phyloP scores from a whole-genome alignment of 2,329 filamentous ascomycete genomes.

The Catunica adiposa region DNA sequence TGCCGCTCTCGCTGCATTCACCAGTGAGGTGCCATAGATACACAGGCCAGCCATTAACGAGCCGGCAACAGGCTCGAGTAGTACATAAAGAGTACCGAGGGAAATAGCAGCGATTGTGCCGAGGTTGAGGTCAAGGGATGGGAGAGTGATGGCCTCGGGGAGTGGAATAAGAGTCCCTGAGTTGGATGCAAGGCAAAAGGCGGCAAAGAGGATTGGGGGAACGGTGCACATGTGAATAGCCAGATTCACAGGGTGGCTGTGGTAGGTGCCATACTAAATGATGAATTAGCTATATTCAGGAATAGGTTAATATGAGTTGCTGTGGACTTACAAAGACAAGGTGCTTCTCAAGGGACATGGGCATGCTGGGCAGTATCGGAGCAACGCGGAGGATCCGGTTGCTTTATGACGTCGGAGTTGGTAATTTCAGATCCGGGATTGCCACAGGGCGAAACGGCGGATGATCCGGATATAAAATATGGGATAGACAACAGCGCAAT shows the following conservation, averaged over 20 bases:
- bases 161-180: constrained; percentile 45
- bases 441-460: no score
- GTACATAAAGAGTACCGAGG: constrained; percentile 68
- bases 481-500: no score
- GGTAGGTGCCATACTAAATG: constrained; percentile 64
- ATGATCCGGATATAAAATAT: no score
- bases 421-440: no score
- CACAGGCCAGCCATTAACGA: constrained; percentile 60
- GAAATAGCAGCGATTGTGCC: constrained; percentile 47
- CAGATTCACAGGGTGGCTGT: constrained; percentile 62
- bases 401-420: no score
- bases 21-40: constrained; percentile 54
- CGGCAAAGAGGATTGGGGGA: constrained; percentile 55
- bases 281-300: background rate
- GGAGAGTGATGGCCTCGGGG: constrained; percentile 49
- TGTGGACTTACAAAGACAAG: constrained; percentile 55
- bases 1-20: constrained; percentile 55
- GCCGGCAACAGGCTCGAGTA: constrained; percentile 88
- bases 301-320: background rate
- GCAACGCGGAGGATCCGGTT: background rate
- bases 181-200: constrained; percentile 49
- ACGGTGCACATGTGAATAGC: constrained; percentile 68
- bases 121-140: constrained; percentile 44
- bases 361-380: constrained; percentile 28
- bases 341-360: constrained; percentile 66